Evolutionary conservation across 768 basidiomycete genomes (phyloP).

Genomic region (Kwoniella sp.): DNA sequence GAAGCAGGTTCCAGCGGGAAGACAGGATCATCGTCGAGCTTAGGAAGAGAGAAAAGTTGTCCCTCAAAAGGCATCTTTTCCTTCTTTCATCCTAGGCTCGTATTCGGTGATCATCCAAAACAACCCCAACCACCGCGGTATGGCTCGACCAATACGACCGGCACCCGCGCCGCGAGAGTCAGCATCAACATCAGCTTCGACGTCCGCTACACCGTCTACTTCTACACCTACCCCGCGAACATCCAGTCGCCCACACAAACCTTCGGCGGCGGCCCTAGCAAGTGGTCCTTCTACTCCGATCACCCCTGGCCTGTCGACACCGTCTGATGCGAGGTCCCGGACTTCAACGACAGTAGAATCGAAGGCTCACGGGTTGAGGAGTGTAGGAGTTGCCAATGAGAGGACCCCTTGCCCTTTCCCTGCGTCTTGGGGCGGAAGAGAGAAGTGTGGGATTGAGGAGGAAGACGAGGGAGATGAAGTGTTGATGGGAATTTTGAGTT

Average conservation of each 20-base stretch:
- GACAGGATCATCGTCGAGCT: constrained; percentile 11
- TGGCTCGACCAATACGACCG: constrained; percentile 29
- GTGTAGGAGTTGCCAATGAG: constrained; percentile 34
- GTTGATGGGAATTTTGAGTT: constrained; percentile 44
- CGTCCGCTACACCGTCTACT: constrained; percentile 1
- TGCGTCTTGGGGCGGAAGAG: constrained; percentile 37
- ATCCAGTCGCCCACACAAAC: constrained; percentile 16
- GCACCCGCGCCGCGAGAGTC: constrained; percentile 22
- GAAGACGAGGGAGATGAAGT: constrained; percentile 49
- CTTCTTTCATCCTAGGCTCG: constrained; percentile 22
- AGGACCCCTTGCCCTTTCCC: constrained; percentile 46
- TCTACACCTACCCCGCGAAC: constrained; percentile 13
- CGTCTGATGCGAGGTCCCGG: constrained; percentile 10
- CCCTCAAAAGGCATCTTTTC: constrained; percentile 10
- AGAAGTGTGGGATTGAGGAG: constrained; percentile 43
- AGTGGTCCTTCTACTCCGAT: constrained; percentile 24
- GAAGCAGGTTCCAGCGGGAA: not conserved
- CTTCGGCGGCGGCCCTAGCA: constrained; percentile 14
- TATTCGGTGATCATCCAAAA: constrained; percentile 4
- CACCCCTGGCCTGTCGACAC: constrained; percentile 17
- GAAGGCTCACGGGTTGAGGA: constrained; percentile 43
- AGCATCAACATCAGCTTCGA: constrained; percentile 7
- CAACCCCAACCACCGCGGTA: constrained; percentile 11
- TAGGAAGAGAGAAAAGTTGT: constrained; percentile 15
- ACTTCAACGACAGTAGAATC: constrained; percentile 23